Conservation (phyloP, 306 rosid genomes). For the Lablab purpureus region DNA sequence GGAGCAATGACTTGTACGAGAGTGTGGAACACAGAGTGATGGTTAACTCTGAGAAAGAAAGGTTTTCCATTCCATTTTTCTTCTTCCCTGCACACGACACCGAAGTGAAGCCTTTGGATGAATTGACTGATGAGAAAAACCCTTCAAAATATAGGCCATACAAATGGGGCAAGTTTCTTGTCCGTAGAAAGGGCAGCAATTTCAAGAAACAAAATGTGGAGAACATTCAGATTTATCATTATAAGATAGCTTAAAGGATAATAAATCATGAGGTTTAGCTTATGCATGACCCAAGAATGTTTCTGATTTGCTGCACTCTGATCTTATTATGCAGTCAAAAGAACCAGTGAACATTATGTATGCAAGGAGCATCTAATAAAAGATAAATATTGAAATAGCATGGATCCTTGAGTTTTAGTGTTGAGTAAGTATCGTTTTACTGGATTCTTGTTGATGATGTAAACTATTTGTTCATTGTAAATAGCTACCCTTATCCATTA, state of each 20-base stretch:
- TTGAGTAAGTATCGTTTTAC: no score
- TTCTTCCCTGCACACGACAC: conserved; percentile 59
- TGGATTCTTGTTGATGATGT: no score
- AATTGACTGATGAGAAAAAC: conserved; percentile 53
- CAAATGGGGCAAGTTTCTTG: conserved; percentile 67
- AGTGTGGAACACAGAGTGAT: conserved; percentile 81
- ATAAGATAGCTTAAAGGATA: conserved; percentile 15
- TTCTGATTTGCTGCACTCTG: not conserved
- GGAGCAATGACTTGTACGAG: conserved; percentile 83
- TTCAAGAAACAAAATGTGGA: conserved; percentile 59
- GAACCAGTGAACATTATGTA: not conserved
- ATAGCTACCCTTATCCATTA: no score
- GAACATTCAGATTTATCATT: conserved; percentile 59
- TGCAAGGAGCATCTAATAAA: not conserved
- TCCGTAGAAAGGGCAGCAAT: conserved; percentile 45
- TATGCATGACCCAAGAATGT: not conserved
- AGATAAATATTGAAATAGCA: not conserved
- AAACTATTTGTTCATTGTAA: no score
- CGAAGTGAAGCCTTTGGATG: conserved; percentile 69
- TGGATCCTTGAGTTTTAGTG: not conserved
- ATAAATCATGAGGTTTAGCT: not conserved
- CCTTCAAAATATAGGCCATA: conserved; percentile 60
- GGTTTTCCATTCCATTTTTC: conserved; percentile 74
- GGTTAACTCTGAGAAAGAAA: conserved; percentile 68
- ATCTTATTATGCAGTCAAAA: not conserved